Evolutionary conservation across 2,329 filamentous ascomycete genomes (phyloP).

Genomic region (Setomelanomma holmii): DNA sequence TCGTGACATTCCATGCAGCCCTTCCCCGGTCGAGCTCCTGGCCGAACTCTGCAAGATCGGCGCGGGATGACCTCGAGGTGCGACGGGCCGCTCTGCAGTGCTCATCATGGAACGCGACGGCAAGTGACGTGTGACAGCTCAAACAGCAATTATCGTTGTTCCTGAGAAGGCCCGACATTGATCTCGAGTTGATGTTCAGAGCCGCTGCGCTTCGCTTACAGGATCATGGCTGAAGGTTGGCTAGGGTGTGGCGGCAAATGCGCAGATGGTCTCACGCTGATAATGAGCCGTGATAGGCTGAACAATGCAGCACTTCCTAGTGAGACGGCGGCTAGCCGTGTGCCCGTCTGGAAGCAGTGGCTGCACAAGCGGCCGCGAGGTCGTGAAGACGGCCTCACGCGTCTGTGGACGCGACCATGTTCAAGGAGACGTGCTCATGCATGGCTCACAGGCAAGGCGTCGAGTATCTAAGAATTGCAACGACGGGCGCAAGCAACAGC

Average conservation of each 20-base stretch:
- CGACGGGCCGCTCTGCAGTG: conserved; percentile 38
- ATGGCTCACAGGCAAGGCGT: conserved; percentile 9
- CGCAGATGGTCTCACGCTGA: conserved; percentile 24
- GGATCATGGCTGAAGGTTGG: conserved; percentile 19
- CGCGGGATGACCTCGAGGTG: conserved; percentile 36
- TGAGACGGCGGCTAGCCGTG: conserved; percentile 32
- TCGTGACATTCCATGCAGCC: conserved; percentile 36
- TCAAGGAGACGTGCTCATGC: conserved; percentile 12
- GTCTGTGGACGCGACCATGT: conserved; percentile 1
- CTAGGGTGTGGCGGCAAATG: conserved; percentile 34
- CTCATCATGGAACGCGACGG: conserved; percentile 32
- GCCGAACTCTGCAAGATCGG: conserved; percentile 24
- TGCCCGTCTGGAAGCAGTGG: conserved; percentile 24
- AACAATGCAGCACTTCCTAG: conserved; percentile 21
- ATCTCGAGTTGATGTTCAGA: conserved; percentile 8
- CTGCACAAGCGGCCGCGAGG: conserved; percentile 31
- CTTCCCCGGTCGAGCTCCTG: conserved; percentile 5
- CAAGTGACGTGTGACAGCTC: conserved; percentile 37
- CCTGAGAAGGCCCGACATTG: conserved; percentile 2
- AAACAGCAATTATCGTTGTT: background rate
- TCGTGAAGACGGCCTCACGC: conserved; percentile 12
- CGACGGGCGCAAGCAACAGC: background rate
- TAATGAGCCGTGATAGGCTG: conserved; percentile 35
- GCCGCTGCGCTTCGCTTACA: conserved; percentile 4
- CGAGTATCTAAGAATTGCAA: background rate